Percentiles rank a stretch among this genome's conserved stretches.
phyloP scores from a whole-genome alignment of 2,329 filamentous ascomycete genomes.

The Xylariaceae sp. region DNA sequence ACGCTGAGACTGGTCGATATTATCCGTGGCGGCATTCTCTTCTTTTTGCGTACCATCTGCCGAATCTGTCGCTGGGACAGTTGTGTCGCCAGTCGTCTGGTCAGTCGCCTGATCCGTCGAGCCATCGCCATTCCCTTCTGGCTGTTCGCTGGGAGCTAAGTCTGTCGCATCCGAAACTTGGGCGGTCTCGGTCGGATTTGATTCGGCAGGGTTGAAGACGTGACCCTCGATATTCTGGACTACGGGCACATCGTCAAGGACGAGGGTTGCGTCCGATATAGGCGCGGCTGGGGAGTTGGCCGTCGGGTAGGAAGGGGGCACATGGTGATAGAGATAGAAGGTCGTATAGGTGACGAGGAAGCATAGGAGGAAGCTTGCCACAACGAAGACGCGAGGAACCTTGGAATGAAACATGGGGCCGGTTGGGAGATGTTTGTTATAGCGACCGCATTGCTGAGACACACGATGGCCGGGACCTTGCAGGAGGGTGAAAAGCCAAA shows the following conservation, averaged over 20 bases:
- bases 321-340: conserved; percentile 19
- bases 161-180: too few species aligned
- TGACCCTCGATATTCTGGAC: background rate
- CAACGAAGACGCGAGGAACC: conserved; percentile 21
- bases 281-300: conserved; percentile 7
- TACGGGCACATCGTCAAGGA: background rate
- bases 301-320: conserved; percentile 10
- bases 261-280: conserved; percentile 5
- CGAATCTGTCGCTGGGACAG: too few species aligned
- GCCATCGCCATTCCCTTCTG: too few species aligned
- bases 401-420: conserved; percentile 20
- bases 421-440: background rate
- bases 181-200: background rate
- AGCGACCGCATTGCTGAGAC: background rate
- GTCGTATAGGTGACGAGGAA: conserved; percentile 23
- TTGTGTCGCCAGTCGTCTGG: too few species aligned
- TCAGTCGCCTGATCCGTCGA: too few species aligned
- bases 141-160: too few species aligned
- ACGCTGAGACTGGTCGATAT: too few species aligned
- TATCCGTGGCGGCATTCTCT: too few species aligned
- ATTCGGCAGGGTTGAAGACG: background rate
- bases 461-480: too few species aligned
- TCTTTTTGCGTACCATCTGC: too few species aligned
- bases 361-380: conserved; percentile 17
- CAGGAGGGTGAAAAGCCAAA: too few species aligned